Conservation (phyloP, 148 eudicot species). For the Chenopodium formosanum region DNA sequence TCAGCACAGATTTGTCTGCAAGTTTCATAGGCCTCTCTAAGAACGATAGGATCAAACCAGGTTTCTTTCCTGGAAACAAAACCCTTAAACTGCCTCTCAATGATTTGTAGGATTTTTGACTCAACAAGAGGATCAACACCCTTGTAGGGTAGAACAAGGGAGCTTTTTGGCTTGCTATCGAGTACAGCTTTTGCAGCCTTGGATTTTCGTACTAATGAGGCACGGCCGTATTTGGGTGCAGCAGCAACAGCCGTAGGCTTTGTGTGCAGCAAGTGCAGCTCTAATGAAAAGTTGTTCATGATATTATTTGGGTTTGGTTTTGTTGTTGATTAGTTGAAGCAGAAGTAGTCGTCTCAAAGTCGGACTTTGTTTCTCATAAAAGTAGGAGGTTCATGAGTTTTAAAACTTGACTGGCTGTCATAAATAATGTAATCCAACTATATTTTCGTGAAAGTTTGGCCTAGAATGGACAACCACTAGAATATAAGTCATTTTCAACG, state of each 20-base stretch:
- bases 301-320: neutral
- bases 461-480: neutral
- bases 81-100: conserved; percentile 32
- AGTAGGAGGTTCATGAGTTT: too few species aligned
- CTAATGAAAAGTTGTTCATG: neutral
- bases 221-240: neutral
- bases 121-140: neutral
- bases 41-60: conserved; percentile 31
- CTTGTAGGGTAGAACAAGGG: neutral
- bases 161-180: neutral
- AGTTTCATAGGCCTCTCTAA: conserved; percentile 41
- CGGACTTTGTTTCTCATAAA: too few species aligned
- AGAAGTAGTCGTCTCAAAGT: neutral
- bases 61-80: conserved; percentile 14
- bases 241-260: neutral
- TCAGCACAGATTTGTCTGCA: conserved; percentile 46
- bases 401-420: too few species aligned
- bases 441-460: neutral
- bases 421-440: too few species aligned
- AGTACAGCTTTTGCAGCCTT: neutral
- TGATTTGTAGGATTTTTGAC: conserved; percentile 34
- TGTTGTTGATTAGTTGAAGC: neutral
- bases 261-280: neutral
- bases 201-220: neutral
- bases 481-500: neutral